Percentiles rank a stretch among this genome's conserved stretches.
Evolutionary conservation across 805 yeast species (phyloP).

Genomic region (Kuraishia borneana): DNA sequence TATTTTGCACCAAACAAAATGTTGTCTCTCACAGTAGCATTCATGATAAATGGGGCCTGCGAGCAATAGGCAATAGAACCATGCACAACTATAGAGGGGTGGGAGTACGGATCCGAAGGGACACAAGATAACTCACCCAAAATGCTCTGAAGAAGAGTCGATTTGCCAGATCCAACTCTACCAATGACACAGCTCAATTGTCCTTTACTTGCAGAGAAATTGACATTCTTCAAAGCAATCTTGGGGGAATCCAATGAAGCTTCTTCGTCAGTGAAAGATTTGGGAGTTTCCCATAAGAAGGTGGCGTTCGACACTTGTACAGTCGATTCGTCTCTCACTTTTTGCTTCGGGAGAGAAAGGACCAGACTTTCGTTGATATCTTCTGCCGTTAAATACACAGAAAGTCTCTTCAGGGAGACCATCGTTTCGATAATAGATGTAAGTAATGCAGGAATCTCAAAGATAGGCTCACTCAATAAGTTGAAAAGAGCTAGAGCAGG

Average conservation of each 20-base stretch:
- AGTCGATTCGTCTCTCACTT: slow-evolving; percentile 18
- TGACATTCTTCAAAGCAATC: slow-evolving; percentile 35
- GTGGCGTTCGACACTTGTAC: slow-evolving; percentile 37
- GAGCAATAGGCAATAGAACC: slow-evolving; percentile 52
- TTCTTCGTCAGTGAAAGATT: slow-evolving; percentile 28
- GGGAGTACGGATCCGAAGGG: slow-evolving; percentile 13
- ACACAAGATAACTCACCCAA: slow-evolving; percentile 41
- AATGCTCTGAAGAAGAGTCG: slow-evolving; percentile 42
- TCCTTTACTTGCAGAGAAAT: slow-evolving; percentile 40
- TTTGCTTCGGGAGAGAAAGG: slow-evolving; percentile 10
- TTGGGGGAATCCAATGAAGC: slow-evolving; percentile 18
- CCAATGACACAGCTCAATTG: slow-evolving; percentile 52
- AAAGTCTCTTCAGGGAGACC: slow-evolving; percentile 46
- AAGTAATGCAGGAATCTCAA: slow-evolving; percentile 45
- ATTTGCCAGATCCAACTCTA: slow-evolving; percentile 58
- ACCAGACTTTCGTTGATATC: slow-evolving; percentile 26
- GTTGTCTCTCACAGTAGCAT: slow-evolving; percentile 86
- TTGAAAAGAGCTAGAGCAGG: slow-evolving; percentile 57
- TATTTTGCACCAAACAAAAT: slow-evolving; percentile 80
- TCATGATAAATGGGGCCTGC: slow-evolving; percentile 92
- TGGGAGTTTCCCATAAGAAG: slow-evolving; percentile 35
- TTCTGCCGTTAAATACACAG: slow-evolving; percentile 32
- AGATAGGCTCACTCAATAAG: slow-evolving; percentile 46
- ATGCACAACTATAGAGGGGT: slow-evolving; percentile 10
- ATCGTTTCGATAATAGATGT: slow-evolving; percentile 47